A percentile compares a stretch with the other conserved stretches of the same genome.
These are phyloP conservation scores for Nepenthes mirabilis DNA, from an alignment of 148 eudicot species.

Conservation along the genomic window DNA sequence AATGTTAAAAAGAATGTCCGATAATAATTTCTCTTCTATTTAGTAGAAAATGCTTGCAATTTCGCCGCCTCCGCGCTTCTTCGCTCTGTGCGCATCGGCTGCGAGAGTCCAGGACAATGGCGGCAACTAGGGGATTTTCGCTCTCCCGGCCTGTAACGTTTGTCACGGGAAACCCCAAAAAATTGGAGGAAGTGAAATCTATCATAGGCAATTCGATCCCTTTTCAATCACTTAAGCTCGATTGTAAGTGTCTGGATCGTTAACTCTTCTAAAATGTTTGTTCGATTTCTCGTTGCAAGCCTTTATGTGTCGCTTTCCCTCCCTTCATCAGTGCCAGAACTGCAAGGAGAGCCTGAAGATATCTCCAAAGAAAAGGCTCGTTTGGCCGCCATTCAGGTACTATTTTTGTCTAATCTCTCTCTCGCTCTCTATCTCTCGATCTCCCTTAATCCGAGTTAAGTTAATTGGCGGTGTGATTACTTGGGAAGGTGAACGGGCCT, in stretches of 20 bases:
- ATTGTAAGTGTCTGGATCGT: conserved; percentile 23
- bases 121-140: conserved; percentile 30
- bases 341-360: conserved; percentile 96
- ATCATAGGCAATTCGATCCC: conserved; percentile 77
- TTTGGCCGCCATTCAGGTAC: conserved; percentile 70
- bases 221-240: conserved; percentile 73
- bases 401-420: background rate
- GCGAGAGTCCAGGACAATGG: conserved; percentile 4
- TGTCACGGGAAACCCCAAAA: conserved; percentile 87
- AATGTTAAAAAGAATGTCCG: too few species aligned
- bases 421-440: too few species aligned
- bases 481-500: conserved; percentile 73
- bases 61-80: background rate
- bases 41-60: too few species aligned
- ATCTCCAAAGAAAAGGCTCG: conserved; percentile 92
- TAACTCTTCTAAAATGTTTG: too few species aligned
- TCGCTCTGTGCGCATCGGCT: background rate
- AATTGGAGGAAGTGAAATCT: conserved; percentile 77
- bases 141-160: conserved; percentile 64
- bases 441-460: background rate
- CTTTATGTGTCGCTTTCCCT: background rate
- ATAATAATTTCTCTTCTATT: too few species aligned
- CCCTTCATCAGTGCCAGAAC: conserved; percentile 59
- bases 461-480: conserved; percentile 1
- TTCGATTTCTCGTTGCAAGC: too few species aligned